Evolutionary conservation across 2,329 filamentous ascomycete genomes (phyloP).

Genomic region (Cordyceps cateniannulata): DNA sequence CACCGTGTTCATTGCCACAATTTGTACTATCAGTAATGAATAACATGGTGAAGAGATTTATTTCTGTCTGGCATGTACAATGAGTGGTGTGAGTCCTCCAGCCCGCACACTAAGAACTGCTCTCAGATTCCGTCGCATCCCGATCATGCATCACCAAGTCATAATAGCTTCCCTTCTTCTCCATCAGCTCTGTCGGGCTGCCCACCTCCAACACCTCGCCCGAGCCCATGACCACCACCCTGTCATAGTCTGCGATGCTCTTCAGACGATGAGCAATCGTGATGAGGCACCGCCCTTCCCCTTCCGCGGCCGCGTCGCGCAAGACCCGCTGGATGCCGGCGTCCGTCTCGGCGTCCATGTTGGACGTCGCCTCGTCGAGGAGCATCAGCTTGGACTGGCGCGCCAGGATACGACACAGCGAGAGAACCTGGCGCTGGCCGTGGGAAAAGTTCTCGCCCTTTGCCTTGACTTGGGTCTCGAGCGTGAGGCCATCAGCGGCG

Average conservation of each 20-base stretch:
- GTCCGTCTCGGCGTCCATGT: conserved; percentile 53
- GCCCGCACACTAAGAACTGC: neutral
- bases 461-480: conserved; percentile 42
- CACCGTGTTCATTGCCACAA: no score
- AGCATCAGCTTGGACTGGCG: conserved; percentile 49
- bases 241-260: conserved; percentile 55
- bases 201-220: conserved; percentile 49
- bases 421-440: conserved; percentile 52
- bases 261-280: conserved; percentile 52
- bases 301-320: conserved; percentile 35
- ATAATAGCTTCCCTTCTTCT: conserved; percentile 40
- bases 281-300: conserved; percentile 44
- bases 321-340: conserved; percentile 48
- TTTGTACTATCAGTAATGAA: no score
- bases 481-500: conserved; percentile 23
- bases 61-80: neutral
- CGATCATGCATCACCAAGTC: conserved; percentile 51
- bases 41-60: no score
- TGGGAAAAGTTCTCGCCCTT: conserved; percentile 51
- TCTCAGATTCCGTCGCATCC: conserved; percentile 24
- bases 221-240: conserved; percentile 49
- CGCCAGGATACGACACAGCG: conserved; percentile 49
- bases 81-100: neutral
- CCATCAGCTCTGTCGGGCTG: conserved; percentile 40
- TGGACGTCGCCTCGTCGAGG: conserved; percentile 53